Base-by-base conservation (phyloP, 306 rosid species). In the Lotus japonicus region DNA sequence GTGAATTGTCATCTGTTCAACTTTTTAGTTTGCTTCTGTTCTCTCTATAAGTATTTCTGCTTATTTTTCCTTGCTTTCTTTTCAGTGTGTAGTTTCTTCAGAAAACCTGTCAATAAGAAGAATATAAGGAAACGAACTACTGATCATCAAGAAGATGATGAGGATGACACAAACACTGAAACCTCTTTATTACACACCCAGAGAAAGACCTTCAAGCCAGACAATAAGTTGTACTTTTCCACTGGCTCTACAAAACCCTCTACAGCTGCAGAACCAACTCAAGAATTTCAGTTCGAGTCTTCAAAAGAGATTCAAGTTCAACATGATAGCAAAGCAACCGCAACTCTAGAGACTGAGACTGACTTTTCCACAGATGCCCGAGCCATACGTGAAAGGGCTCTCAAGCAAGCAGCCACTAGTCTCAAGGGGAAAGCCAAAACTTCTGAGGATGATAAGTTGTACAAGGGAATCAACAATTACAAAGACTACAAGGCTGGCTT, bases 401-500 rank as follows among this genome's bases (percentile, higher is more conserved):
- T 91, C 28, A 88, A 83, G 86, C 86, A 81, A 66, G 86, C 92
- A 5, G 83, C 68, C 18, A 85, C 77, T 75, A 80, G 85, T 70
- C 75, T 88, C 72, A 86, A 84, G 76, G 88, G 91, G 42, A 85
- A 72, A 63, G 56, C 73, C 18, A 64, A 79, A 49, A 59, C 57
- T 44, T 48, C 84, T 57, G 84, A 85, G 53, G 68, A 70, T 71
- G 87, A 63, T 52, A 91, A 88, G 70, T 33, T 84, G 58, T 88
- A 88, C 62, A 91, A 83, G 80, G 96, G 94, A 13, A 61, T 86
- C 14, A 75, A 86, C 64, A 85, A 74, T 16, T 91, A 91, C 77
- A 89, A 80, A 12, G 97, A 84, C 73, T 74, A 83, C 75, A 91
- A 86, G 75, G 94, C 91, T 61, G 92, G 96, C n/a, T 88, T 91